phyloP scores from a whole-genome alignment of 176 grass and related monocot genomes.

The Olyra latifolia region DNA sequence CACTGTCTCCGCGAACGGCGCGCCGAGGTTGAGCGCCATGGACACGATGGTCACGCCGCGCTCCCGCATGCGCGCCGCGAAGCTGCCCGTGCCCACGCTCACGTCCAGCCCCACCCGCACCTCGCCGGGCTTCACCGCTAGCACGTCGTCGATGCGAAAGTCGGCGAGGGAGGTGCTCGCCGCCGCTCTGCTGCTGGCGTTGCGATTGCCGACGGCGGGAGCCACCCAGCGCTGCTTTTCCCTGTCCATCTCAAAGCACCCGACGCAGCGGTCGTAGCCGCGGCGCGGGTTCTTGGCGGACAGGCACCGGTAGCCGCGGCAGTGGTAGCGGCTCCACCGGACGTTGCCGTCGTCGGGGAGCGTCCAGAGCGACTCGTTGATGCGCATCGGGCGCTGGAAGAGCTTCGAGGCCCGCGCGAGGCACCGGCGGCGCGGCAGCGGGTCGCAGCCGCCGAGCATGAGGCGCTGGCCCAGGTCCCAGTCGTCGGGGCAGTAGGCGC shows the following conservation, averaged over 20 bases:
- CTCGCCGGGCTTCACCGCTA: slow-evolving; percentile 71
- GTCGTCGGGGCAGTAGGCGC: slow-evolving; percentile 63
- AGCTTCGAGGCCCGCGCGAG: slow-evolving; percentile 69
- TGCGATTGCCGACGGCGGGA: not conserved
- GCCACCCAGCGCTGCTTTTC: slow-evolving; percentile 68
- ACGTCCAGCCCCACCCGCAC: slow-evolving; percentile 74
- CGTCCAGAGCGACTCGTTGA: slow-evolving; percentile 66
- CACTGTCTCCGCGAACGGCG: slow-evolving; percentile 82
- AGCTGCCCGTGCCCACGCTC: slow-evolving; percentile 75
- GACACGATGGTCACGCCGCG: slow-evolving; percentile 65
- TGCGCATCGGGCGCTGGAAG: slow-evolving; percentile 44
- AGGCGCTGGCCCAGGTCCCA: slow-evolving; percentile 79
- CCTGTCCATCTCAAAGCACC: slow-evolving; percentile 85
- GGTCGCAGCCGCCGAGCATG: slow-evolving; percentile 78
- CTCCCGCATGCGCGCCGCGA: slow-evolving; percentile 87
- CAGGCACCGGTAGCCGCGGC: slow-evolving; percentile 64
- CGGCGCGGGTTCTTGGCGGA: slow-evolving; percentile 61
- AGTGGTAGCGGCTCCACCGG: slow-evolving; percentile 80
- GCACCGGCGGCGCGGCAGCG: slow-evolving; percentile 80
- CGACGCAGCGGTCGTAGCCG: slow-evolving; percentile 62
- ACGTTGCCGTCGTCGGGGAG: slow-evolving; percentile 74
- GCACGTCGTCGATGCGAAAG: slow-evolving; percentile 71
- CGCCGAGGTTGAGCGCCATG: slow-evolving; percentile 63
- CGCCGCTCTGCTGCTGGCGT: not conserved
- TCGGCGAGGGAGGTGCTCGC: slow-evolving; percentile 39